These are phyloP conservation scores for Apiosordaria backusii DNA, from an alignment of 495 filamentous ascomycete species.

Conservation along the genomic window DNA sequence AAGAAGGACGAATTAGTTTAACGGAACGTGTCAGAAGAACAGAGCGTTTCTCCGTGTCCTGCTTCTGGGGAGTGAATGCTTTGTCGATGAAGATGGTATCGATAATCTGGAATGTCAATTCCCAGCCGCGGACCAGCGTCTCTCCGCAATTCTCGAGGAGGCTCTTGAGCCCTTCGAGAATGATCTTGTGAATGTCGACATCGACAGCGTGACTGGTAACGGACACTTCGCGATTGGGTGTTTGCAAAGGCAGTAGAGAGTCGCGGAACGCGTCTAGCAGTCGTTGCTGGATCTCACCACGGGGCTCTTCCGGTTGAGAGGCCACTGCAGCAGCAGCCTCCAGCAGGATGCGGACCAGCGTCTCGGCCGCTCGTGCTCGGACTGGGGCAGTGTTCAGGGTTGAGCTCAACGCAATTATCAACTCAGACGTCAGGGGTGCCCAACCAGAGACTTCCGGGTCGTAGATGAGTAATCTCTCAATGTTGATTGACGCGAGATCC, in stretches of 20 bases:
- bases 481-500: constrained; percentile 73
- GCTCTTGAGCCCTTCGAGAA: constrained; percentile 74
- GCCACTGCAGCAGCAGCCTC: constrained; percentile 55
- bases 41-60: constrained; percentile 21
- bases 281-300: constrained; percentile 61
- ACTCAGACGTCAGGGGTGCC: constrained; percentile 63
- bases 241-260: constrained; percentile 47
- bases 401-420: constrained; percentile 63
- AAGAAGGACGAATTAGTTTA: constrained; percentile 76
- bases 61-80: constrained; percentile 26
- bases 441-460: constrained; percentile 66
- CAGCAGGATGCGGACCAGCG: constrained; percentile 69
- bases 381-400: constrained; percentile 53
- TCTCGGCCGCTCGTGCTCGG: constrained; percentile 66
- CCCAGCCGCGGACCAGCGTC: constrained; percentile 75
- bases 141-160: constrained; percentile 90
- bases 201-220: constrained; percentile 58
- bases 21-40: constrained; percentile 57
- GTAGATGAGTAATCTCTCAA: constrained; percentile 65
- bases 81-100: constrained; percentile 68
- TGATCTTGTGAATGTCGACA: constrained; percentile 75
- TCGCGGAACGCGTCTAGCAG: constrained; percentile 65
- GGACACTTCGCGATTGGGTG: constrained; percentile 43
- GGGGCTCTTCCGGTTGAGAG: constrained; percentile 45
- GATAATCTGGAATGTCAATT: constrained; percentile 78